A percentile compares a stretch with the other conserved stretches of the same genome.
Evolutionary conservation across 2,329 filamentous ascomycete species (phyloP).

Genomic region (Diaporthe humulicola): DNA sequence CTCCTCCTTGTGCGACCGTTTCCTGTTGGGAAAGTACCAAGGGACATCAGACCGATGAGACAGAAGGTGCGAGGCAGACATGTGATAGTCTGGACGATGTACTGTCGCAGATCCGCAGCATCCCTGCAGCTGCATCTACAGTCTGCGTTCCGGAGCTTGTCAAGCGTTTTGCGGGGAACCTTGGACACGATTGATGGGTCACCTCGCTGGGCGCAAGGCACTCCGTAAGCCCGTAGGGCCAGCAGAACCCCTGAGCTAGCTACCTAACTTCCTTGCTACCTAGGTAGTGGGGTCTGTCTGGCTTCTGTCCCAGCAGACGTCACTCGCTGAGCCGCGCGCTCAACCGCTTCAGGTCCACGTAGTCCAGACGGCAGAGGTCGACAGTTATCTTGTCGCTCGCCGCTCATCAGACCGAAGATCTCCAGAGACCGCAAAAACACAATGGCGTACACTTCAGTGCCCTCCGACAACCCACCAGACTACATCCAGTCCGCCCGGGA

Average conservation of each 20-base stretch:
- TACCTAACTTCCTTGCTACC: too few species aligned
- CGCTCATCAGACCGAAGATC: slow-evolving; percentile 18
- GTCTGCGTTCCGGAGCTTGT: neutral
- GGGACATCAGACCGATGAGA: neutral
- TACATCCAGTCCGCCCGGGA: slow-evolving; percentile 58
- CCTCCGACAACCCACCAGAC: slow-evolving; percentile 59
- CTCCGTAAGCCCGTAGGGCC: neutral
- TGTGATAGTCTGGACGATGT: slow-evolving; percentile 23
- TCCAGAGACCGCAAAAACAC: slow-evolving; percentile 10
- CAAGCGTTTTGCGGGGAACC: slow-evolving; percentile 25
- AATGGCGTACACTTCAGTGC: slow-evolving; percentile 42
- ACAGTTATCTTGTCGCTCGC: neutral
- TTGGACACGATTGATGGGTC: neutral
- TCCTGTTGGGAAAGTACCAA: slow-evolving; percentile 18
- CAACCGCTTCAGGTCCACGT: neutral
- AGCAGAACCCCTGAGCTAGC: slow-evolving; percentile 27
- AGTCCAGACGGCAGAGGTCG: neutral
- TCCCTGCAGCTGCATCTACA: slow-evolving; percentile 15
- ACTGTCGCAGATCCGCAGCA: slow-evolving; percentile 25
- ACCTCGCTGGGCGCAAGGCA: neutral
- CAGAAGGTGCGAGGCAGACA: slow-evolving; percentile 18
- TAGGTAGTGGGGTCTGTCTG: slow-evolving; percentile 20
- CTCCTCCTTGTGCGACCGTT: neutral
- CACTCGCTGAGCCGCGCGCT: neutral
- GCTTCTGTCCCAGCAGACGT: slow-evolving; percentile 1